Percentiles rank a stretch among this genome's conserved stretches.
These are phyloP conservation scores for Malus sylvestris DNA, from an alignment of 306 rosid species.

Conservation along the genomic window DNA sequence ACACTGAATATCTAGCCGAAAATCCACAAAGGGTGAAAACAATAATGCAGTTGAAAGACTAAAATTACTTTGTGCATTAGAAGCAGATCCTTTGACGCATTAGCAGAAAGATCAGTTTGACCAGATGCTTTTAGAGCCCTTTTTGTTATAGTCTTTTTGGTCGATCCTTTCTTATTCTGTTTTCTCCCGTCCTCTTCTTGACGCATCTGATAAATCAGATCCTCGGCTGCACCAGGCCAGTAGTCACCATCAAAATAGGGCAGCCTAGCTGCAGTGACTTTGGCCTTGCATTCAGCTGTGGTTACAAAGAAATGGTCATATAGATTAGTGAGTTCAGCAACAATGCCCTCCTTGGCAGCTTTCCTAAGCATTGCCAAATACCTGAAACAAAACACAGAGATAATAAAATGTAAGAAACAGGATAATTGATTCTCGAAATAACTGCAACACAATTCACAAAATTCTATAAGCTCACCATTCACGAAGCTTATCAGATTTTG, in stretches of 20 bases:
- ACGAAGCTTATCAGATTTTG: constrained; percentile 96
- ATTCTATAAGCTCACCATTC: constrained; percentile 66
- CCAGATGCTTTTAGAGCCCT: constrained; percentile 94
- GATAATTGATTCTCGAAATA: neutral
- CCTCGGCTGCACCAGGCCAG: constrained; percentile 99
- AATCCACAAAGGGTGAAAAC: neutral
- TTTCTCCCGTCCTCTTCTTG: constrained; percentile 98
- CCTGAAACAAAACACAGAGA: constrained; percentile 51
- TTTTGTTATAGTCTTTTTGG: constrained; percentile 80
- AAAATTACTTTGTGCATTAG: constrained; percentile 92
- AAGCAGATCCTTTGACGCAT: constrained; percentile 88
- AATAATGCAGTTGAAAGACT: neutral
- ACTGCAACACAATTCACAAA: constrained; percentile 2
- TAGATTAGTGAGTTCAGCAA: constrained; percentile 77
- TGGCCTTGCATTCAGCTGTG: constrained; percentile 76
- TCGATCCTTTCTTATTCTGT: constrained; percentile 84
- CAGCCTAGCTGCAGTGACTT: constrained; percentile 92
- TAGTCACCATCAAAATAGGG: constrained; percentile 99
- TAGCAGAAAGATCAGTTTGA: constrained; percentile 92
- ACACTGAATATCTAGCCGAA: neutral
- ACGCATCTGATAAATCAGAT: constrained; percentile 83
- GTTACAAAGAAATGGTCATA: constrained; percentile 90
- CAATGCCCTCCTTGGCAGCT: constrained; percentile 82
- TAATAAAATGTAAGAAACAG: neutral
- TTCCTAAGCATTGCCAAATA: constrained; percentile 86